phyloP scores from a whole-genome alignment of 2,329 filamentous ascomycete species.

The Fusarium sp. region DNA sequence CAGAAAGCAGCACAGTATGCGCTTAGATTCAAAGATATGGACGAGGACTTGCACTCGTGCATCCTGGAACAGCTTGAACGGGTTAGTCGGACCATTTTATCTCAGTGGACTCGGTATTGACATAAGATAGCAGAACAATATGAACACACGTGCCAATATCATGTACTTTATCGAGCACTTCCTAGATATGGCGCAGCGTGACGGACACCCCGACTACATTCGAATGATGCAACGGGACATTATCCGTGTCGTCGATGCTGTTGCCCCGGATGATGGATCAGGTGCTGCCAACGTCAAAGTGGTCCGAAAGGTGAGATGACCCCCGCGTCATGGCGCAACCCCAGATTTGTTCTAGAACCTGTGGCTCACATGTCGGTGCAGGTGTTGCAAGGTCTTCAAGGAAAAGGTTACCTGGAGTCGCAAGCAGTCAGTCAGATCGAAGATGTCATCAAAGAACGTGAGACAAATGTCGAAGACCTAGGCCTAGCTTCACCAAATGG shows the following conservation, averaged over 20 bases:
- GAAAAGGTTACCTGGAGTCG: conserved; percentile 76
- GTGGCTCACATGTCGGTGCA: conserved; percentile 43
- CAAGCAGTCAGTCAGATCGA: conserved; percentile 84
- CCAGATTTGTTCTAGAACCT: background rate
- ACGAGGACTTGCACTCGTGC: conserved; percentile 96
- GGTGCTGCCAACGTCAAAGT: conserved; percentile 95
- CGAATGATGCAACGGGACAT: conserved; percentile 97
- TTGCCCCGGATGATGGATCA: conserved; percentile 85
- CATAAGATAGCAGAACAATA: conserved; percentile 72
- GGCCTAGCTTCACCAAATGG: conserved; percentile 61
- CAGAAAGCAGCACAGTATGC: conserved; percentile 96
- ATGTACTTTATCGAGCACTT: conserved; percentile 99
- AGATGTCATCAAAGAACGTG: conserved; percentile 81
- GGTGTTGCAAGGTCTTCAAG: conserved; percentile 75
- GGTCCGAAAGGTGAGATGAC: conserved; percentile 74
- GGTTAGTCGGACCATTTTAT: conserved; percentile 52
- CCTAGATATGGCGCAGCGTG: conserved; percentile 83
- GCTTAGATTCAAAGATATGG: conserved; percentile 91
- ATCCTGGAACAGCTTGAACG: conserved; percentile 94
- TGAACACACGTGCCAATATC: conserved; percentile 98
- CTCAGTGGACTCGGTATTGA: conserved; percentile 9
- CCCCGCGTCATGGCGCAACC: background rate
- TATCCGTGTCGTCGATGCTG: conserved; percentile 87
- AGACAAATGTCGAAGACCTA: conserved; percentile 68
- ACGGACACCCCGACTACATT: conserved; percentile 82